Evolutionary conservation across 345 rosid genomes (phyloP), one percentile per base, ranked within the genome.

Genomic region (Lagerstroemia speciosa): DNA sequence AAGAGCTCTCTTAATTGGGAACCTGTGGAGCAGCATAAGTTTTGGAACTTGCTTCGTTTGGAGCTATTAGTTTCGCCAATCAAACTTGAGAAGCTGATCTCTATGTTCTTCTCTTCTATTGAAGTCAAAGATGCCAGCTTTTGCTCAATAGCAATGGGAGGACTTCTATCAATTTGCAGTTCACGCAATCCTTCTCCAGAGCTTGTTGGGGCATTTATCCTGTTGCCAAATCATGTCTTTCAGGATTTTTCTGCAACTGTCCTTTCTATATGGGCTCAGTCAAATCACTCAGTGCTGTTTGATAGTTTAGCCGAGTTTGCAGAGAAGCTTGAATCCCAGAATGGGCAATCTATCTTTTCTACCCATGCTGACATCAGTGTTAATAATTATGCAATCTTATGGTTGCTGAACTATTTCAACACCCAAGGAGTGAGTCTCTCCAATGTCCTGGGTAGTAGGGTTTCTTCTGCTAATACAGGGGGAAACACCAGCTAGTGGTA

Each of bases 31-130:
- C 90, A 85, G 66, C 79, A 85, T 71, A 83, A 73, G 55, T 75
- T 85, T 31, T 85, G 90, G 87, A 76, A 75, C 58, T 77, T 85
- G 70, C 69, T 80, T 11, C 74, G 84, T 66, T 73, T 86, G n/a
- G 90, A 85, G 77, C 76, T 85, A 78, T 46, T 72, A 27, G 80
- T 75, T 32, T 85, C 83, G 33, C 62, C 55, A 33, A 33, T 81
- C 61, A 76, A 58, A 69, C 71, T 81, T 60, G 87, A 83, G 76
- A 83, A 81, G 57, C 79, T 85, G 55, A 68, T 85, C 70, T 68
- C 78, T 24, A 71, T 79, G 62, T 68, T 85, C 70, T 75, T 85
- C 67, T 74, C 69, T 66, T 76, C 73, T 11, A 73, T 26, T 50
- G 73, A 73, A 52, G 62, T 83, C 33, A 58, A 58, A 64, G 82